Base-by-base conservation (phyloP, 352 stramenopile species). In the Phytophthora citrophthora region DNA sequence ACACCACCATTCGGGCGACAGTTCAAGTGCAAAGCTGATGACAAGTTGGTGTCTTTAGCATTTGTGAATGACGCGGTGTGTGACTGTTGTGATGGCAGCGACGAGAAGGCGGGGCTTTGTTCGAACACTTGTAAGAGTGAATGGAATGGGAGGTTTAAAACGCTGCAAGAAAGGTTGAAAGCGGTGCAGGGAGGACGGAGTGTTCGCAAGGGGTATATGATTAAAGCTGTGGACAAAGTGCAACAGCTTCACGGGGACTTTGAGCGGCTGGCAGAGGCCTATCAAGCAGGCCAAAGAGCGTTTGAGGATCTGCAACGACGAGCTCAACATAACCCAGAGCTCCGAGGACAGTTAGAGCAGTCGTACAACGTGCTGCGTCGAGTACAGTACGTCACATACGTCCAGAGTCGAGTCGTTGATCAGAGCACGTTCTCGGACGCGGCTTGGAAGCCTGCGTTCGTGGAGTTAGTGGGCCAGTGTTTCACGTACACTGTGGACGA, bases 51-150 rank as follows among this genome's bases (percentile, higher is more conserved):
- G 6, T 68, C 90, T 0, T 31, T 79, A 4, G 86, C 76, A 0
- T 83, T 92, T 41, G 67, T 99, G 1, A 44, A 79, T 10, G 97
- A 99, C 70, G 90, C 89, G n/a, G 85, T 99, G 43, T 99, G 97
- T 67, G 97, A 99, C 83, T 99, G 97, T 69, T 99, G 97, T 71
- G 96, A 99, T 78, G 97, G 96, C 20, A 92, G 86, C 53, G 97
- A 99, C 65, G 96, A 99, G 55, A 27, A n/a, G 4, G 8, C 48
- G 0, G 59, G 62, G 18, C 38, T 64, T 36, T 93, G 86, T 44
- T 5, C n/a, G 13, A 52, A 91, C 54, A 77, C 58, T 31, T 94
- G 86, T 40, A 43, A 40, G 1, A 38, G 43, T 9, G 44, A 77
- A 38, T 68, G 74, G 48, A 38, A 52, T n/a, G 9, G 24, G 4